These are phyloP conservation scores for Cyclotella atomus DNA, from an alignment of 108 stramenopile species.

Conservation along the genomic window DNA sequence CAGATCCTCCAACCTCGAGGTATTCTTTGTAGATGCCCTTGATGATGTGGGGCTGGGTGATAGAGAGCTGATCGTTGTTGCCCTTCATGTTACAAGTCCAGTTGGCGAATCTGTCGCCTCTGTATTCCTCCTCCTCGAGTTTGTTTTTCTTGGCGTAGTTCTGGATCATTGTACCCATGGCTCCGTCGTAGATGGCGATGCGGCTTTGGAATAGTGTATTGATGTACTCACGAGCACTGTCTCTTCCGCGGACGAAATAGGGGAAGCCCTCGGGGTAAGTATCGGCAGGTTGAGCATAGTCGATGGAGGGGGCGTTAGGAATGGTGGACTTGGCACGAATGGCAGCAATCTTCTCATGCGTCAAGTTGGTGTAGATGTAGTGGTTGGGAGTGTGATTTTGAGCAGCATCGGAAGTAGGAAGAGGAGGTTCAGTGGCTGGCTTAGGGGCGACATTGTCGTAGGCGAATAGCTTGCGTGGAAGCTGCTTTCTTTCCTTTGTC, in stretches of 20 bases:
- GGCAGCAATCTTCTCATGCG: conserved; percentile 78
- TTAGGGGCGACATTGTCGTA: conserved; percentile 78
- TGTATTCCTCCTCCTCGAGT: conserved; percentile 95
- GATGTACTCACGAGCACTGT: conserved; percentile 90
- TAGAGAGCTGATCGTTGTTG: conserved; percentile 98
- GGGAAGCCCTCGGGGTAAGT: conserved; percentile 83
- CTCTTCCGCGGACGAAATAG: conserved; percentile 92
- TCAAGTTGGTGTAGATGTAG: conserved; percentile 75
- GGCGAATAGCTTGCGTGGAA: conserved; percentile 68
- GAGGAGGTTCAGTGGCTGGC: conserved; percentile 88
- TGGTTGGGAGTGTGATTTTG: conserved; percentile 86
- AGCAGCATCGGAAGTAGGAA: conserved; percentile 85
- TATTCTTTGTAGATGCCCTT: conserved; percentile 93
- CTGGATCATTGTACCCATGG: conserved; percentile 99
- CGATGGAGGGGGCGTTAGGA: conserved; percentile 55
- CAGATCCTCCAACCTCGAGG: conserved; percentile 89
- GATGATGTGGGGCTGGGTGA: conserved; percentile 96
- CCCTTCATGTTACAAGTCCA: conserved; percentile 95
- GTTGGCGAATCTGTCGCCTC: conserved; percentile 95
- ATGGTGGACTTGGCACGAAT: conserved; percentile 78
- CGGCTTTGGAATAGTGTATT: conserved; percentile 80
- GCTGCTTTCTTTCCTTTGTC: conserved; percentile 31
- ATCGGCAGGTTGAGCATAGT: conserved; percentile 69
- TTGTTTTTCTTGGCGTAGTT: conserved; percentile 93
- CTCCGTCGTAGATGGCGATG: conserved; percentile 97